Evolutionary conservation across 2,329 filamentous ascomycete genomes (phyloP).

Genomic region (Aspergillus sp.): DNA sequence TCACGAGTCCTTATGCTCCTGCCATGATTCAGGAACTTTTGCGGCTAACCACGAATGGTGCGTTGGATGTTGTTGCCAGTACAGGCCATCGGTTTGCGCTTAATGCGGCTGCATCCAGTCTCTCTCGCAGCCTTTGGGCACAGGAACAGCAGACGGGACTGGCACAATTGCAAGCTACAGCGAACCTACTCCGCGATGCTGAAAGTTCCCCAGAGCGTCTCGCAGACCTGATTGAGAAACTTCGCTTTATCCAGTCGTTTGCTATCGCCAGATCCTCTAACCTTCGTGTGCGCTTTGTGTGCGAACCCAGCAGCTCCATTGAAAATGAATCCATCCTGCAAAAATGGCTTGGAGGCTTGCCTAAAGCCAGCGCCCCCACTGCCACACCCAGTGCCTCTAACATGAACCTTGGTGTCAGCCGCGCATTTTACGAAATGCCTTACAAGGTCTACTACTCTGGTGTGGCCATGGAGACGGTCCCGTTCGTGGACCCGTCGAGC

Average conservation of each 20-base stretch:
- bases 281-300: conserved; percentile 77
- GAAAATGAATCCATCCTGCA: conserved; percentile 64
- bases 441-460: conserved; percentile 97
- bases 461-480: conserved; percentile 70
- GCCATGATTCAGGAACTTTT: conserved; percentile 78
- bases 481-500: conserved; percentile 66
- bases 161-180: conserved; percentile 77
- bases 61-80: conserved; percentile 84
- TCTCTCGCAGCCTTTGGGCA: conserved; percentile 63
- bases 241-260: conserved; percentile 76
- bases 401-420: conserved; percentile 41
- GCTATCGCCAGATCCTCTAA: conserved; percentile 60
- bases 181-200: conserved; percentile 60
- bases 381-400: conserved; percentile 15
- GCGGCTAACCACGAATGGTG: conserved; percentile 77
- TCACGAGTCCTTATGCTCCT: conserved; percentile 72
- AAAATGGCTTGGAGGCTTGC: conserved; percentile 59
- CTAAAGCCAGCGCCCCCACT: conserved; percentile 37
- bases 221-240: conserved; percentile 66
- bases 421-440: conserved; percentile 85
- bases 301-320: conserved; percentile 62
- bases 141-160: conserved; percentile 84
- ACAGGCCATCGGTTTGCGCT: conserved; percentile 83
- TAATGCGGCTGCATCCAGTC: conserved; percentile 69
- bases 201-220: conserved; percentile 62